These are phyloP conservation scores for Backusella tarrabulga DNA, from an alignment of 192 early-diverging fungal species.

Conservation along the genomic window DNA sequence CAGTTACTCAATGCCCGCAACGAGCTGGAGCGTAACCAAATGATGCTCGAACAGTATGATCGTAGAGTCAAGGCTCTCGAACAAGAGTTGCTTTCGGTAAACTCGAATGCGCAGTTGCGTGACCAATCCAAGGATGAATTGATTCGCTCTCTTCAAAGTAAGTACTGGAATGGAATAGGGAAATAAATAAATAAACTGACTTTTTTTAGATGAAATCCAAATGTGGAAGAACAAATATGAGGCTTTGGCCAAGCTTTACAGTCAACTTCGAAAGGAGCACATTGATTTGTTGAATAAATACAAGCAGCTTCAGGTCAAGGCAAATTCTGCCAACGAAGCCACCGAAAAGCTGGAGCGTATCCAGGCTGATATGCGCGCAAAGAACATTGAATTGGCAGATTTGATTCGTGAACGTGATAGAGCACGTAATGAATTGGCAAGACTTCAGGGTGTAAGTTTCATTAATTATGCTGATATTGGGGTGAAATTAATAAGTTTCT, in stretches of 20 bases:
- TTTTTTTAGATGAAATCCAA: slow-evolving; percentile 75
- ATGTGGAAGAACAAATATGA: slow-evolving; percentile 99
- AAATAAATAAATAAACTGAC: too few species aligned
- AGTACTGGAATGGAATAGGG: neutral
- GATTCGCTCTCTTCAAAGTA: slow-evolving; percentile 79
- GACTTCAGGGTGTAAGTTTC: slow-evolving; percentile 53
- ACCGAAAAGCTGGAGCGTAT: slow-evolving; percentile 79
- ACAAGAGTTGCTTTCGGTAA: slow-evolving; percentile 76
- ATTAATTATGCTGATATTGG: neutral
- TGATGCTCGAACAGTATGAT: slow-evolving; percentile 87
- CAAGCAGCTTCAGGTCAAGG: slow-evolving; percentile 80
- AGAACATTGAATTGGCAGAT: slow-evolving; percentile 79
- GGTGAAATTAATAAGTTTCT: too few species aligned
- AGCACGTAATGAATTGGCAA: slow-evolving; percentile 76
- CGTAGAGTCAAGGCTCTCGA: slow-evolving; percentile 80
- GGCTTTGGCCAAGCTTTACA: slow-evolving; percentile 96
- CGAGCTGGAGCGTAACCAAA: slow-evolving; percentile 80
- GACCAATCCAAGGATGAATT: slow-evolving; percentile 84
- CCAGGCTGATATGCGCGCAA: slow-evolving; percentile 65
- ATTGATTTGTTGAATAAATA: slow-evolving; percentile 90
- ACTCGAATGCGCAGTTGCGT: slow-evolving; percentile 66
- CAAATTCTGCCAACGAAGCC: slow-evolving; percentile 82
- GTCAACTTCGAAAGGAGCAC: slow-evolving; percentile 93
- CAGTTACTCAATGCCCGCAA: slow-evolving; percentile 76
- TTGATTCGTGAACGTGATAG: slow-evolving; percentile 92